These are phyloP conservation scores for Pistacia vera DNA, from an alignment of 345 rosid genomes.

Conservation along the genomic window DNA sequence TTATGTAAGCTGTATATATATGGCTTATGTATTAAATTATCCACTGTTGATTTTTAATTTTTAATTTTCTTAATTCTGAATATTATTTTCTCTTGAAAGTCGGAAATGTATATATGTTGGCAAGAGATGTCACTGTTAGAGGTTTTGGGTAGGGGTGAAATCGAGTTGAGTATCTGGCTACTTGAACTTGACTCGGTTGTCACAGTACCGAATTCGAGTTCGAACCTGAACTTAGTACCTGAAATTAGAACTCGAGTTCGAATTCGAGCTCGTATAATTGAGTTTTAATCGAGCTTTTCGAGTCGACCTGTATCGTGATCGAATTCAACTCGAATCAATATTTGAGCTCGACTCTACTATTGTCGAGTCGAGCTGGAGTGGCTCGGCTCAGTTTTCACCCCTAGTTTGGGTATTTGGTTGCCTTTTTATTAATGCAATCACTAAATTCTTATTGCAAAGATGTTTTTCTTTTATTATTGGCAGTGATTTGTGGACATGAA, in stretches of 20 bases:
- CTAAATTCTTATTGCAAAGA: background rate
- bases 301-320: too few species aligned
- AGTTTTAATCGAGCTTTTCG: too few species aligned
- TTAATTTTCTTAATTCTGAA: background rate
- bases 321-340: too few species aligned
- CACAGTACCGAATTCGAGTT: too few species aligned
- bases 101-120: background rate
- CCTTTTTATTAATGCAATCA: background rate
- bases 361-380: too few species aligned
- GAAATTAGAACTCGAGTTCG: too few species aligned
- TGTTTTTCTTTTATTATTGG: background rate
- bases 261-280: too few species aligned
- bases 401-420: background rate
- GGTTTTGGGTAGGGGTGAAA: background rate
- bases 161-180: too few species aligned
- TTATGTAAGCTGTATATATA: slow-evolving; percentile 61
- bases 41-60: background rate
- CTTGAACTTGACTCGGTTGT: too few species aligned
- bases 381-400: too few species aligned
- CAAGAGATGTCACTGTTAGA: background rate
- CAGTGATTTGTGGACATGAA: background rate
- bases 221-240: too few species aligned
- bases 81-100: background rate
- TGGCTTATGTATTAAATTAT: background rate
- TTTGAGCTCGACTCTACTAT: too few species aligned